Percentiles rank a stretch among this genome's conserved stretches.
Conservation (phyloP, 225 moss, liverwort and hornwort species). For the Thuidium tamariscinum region DNA sequence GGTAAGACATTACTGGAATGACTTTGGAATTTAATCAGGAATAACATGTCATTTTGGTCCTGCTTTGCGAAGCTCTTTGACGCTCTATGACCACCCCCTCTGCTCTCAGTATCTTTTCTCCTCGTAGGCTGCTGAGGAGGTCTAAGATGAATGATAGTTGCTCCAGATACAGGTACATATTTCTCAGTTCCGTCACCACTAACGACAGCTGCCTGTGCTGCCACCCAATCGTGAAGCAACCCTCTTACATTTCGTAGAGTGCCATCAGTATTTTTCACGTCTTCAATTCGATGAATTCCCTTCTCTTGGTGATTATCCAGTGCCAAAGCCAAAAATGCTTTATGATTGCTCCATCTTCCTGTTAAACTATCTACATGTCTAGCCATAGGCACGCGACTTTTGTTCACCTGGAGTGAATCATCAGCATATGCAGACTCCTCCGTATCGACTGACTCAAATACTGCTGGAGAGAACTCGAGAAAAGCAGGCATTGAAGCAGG, state of each 20-base stretch:
- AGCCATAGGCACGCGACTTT: neutral
- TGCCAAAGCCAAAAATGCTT: constrained; percentile 15
- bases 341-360: constrained; percentile 38
- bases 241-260: constrained; percentile 1
- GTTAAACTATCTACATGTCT: constrained; percentile 8
- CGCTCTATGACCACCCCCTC: constrained; percentile 18
- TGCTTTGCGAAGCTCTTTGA: constrained; percentile 32
- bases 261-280: constrained; percentile 4
- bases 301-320: constrained; percentile 5
- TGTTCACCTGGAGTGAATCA: constrained; percentile 25
- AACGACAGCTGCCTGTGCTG: constrained; percentile 52
- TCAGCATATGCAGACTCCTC: constrained; percentile 24
- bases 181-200: constrained; percentile 20
- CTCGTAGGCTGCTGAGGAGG: constrained; percentile 19
- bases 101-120: constrained; percentile 22
- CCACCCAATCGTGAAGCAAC: constrained; percentile 65
- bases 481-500: constrained; percentile 10
- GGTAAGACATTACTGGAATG: neutral
- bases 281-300: constrained; percentile 13
- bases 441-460: constrained; percentile 34
- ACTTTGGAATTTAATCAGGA: constrained; percentile 24
- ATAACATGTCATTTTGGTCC: constrained; percentile 45
- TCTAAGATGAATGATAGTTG: constrained; percentile 64
- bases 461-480: constrained; percentile 52
- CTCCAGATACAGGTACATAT: constrained; percentile 41